These are phyloP conservation scores for Larix sibirica DNA, from an alignment of 83 land plant species.

Conservation along the genomic window DNA sequence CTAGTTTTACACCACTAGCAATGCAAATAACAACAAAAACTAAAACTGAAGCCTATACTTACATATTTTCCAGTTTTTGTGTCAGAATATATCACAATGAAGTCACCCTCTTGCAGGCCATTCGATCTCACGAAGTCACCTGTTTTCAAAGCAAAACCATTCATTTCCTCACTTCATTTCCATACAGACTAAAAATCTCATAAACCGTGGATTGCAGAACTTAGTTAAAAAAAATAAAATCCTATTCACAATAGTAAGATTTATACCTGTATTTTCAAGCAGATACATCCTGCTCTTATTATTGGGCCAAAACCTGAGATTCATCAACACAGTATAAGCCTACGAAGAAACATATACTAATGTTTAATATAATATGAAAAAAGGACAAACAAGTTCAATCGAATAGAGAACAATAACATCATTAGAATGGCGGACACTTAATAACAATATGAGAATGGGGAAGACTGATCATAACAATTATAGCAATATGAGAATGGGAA, in stretches of 20 bases:
- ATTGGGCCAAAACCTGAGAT: conserved; percentile 77
- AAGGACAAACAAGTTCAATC: too few species aligned
- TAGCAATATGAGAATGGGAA: too few species aligned
- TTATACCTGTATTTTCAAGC: conserved; percentile 73
- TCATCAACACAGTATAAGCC: not conserved
- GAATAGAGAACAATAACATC: too few species aligned
- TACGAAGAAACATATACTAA: not conserved
- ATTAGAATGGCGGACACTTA: too few species aligned
- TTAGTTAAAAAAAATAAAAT: too few species aligned
- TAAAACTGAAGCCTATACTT: not conserved
- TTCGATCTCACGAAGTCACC: conserved; percentile 63
- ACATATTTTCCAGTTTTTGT: conserved; percentile 62
- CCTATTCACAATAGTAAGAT: too few species aligned
- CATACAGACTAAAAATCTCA: too few species aligned
- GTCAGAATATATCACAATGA: conserved; percentile 61
- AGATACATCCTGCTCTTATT: conserved; percentile 90
- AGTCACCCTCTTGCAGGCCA: conserved; percentile 67
- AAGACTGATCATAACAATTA: too few species aligned
- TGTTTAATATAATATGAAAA: not conserved
- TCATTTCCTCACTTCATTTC: not conserved
- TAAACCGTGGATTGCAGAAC: too few species aligned
- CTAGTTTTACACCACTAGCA: too few species aligned
- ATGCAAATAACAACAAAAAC: too few species aligned
- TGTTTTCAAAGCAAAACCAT: conserved; percentile 17
- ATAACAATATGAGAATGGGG: too few species aligned